Evolutionary conservation across 768 basidiomycete species (phyloP), one percentile per base, ranked within the genome.

Genomic region (Sutorius australiensis): DNA sequence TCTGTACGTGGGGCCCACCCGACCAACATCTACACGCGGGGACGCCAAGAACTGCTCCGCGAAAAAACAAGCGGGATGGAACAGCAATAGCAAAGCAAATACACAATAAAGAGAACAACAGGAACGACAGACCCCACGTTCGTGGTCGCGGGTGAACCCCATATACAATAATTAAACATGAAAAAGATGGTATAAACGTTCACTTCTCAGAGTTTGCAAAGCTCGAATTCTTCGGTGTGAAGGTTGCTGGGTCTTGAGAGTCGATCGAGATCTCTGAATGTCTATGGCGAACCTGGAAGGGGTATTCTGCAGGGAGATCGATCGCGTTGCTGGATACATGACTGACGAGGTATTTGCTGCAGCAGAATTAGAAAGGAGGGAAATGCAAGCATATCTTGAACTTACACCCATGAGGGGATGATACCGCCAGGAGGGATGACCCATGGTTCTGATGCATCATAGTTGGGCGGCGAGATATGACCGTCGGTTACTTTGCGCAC

Each of bases 381-480:
- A 8, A 21, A 19, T 16, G 3, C 13, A 21, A 44, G 7, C 4
- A n/a, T 13, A 39, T 14, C 11, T 2, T 17, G 2, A 16, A 77
- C 80, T 56, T 68, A 83, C 85, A 88, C 71, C 88, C 87, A 90
- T 13, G 62, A 44, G 40, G 89, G 89, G 17, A 84, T 59, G 30
- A 92, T 77, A 14, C 83, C 75, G 36, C 88, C 88, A 19, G 84
- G 81, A 12, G 89, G 89, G 13, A 89, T 70, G 10, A 78, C 73
- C 87, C 88, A 91, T 46, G 74, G 74, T 64, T 91, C 89, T 5
- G 84, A 74, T 28, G 73, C 64, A 14, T 86, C 83, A 56, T 81
- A 82, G 62, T 80, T 82, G 3, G 82, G 77, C 3, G 89, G 89
- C 1, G 77, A 62, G 52, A 90, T 73, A 32, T 81, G 76, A n/a